phyloP scores from a whole-genome alignment of 208 protist species.

The Crithidia mellificae region DNA sequence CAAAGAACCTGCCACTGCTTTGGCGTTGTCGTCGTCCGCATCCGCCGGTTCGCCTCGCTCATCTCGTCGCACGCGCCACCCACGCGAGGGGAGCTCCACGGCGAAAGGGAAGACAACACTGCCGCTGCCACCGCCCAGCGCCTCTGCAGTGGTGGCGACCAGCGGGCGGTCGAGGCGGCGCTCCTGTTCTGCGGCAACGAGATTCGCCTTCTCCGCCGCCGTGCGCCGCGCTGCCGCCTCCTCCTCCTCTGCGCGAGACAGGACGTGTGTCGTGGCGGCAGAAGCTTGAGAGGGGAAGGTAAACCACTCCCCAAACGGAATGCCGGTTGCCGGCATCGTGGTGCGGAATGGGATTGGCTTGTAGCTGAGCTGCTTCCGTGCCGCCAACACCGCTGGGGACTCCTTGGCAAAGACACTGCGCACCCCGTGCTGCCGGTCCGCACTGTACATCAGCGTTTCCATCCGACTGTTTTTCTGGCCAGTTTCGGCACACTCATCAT shows the following conservation, averaged over 20 bases:
- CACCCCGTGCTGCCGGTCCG: conserved; percentile 56
- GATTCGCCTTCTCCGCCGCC: conserved; percentile 5
- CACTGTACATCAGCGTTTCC: conserved; percentile 57
- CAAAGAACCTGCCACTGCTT: too few species aligned
- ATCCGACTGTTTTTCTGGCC: background rate
- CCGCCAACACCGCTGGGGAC: conserved; percentile 53
- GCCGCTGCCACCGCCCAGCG: conserved; percentile 26
- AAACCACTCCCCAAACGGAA: conserved; percentile 72
- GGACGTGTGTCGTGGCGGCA: background rate
- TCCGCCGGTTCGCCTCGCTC: too few species aligned
- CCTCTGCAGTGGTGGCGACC: conserved; percentile 23
- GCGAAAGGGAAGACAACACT: conserved; percentile 62
- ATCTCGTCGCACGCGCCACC: conserved; percentile 52
- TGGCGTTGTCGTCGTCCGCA: background rate
- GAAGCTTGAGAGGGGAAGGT: conserved; percentile 28
- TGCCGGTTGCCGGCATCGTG: conserved; percentile 55
- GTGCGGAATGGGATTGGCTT: conserved; percentile 47
- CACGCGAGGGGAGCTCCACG: conserved; percentile 76
- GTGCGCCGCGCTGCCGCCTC: background rate
- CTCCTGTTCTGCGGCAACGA: conserved; percentile 20
- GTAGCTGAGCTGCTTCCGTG: conserved; percentile 57
- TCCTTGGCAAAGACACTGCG: conserved; percentile 84
- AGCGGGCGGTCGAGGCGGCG: conserved; percentile 22
- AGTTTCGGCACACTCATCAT: background rate
- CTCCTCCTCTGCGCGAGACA: background rate